Evolutionary conservation across 768 basidiomycete genomes (phyloP).

Genomic region (Agrocybe praecox): DNA sequence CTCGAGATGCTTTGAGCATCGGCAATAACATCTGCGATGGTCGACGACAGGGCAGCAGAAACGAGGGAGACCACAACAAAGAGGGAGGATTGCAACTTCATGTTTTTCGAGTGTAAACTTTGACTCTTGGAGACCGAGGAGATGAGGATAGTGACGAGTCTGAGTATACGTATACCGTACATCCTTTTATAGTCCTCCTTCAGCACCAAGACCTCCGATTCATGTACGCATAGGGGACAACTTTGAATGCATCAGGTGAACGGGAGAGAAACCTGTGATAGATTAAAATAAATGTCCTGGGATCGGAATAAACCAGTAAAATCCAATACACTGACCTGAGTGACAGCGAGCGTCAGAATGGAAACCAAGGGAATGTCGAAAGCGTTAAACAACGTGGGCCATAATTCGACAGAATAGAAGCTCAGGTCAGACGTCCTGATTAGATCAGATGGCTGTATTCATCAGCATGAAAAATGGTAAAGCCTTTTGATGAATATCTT

Average conservation of each 20-base stretch:
- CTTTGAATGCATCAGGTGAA: slow-evolving; percentile 8
- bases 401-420: not conserved
- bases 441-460: not conserved
- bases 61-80: slow-evolving; percentile 26
- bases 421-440: not conserved
- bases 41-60: slow-evolving; percentile 23
- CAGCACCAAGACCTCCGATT: not conserved
- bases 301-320: not conserved
- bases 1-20: slow-evolving; percentile 30
- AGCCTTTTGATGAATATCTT: not conserved
- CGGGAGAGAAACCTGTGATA: slow-evolving; percentile 4
- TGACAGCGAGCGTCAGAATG: not conserved
- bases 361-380: not conserved
- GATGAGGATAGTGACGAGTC: not conserved
- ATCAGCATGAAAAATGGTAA: not conserved
- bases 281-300: slow-evolving; percentile 11
- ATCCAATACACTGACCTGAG: not conserved
- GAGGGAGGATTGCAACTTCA: slow-evolving; percentile 29
- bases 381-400: not conserved
- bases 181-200: not conserved
- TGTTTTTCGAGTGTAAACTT: slow-evolving; percentile 2
- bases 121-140: not conserved
- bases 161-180: not conserved
- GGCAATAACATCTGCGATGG: slow-evolving; percentile 27
- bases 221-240: not conserved